Conservation (phyloP, 345 rosid species). For the Boechera retrofracta region DNA sequence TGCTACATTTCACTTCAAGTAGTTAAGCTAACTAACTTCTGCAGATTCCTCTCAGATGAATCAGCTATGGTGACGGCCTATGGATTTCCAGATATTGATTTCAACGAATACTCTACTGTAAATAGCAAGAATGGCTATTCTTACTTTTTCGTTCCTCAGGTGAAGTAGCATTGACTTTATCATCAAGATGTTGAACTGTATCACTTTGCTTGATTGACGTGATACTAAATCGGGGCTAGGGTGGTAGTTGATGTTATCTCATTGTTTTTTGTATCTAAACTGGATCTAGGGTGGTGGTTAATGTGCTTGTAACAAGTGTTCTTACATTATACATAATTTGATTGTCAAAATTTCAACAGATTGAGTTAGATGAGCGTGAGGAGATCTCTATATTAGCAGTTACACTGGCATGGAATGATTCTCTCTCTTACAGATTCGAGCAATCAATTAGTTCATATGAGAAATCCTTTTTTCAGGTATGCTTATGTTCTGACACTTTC, state of each 20-base stretch:
- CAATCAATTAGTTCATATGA: conserved; percentile 68
- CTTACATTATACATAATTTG: conserved; percentile 16
- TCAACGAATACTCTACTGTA: conserved; percentile 52
- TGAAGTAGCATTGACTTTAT: conserved; percentile 38
- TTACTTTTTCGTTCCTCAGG: conserved; percentile 88
- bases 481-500: conserved; percentile 4
- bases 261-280: conserved; percentile 5
- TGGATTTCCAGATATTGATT: conserved; percentile 73
- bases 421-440: conserved; percentile 55
- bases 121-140: conserved; percentile 67
- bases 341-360: conserved; percentile 53
- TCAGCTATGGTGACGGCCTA: conserved; percentile 61
- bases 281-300: neutral
- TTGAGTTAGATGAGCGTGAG: conserved; percentile 74
- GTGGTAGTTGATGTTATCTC: neutral
- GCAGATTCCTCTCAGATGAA: conserved; percentile 84
- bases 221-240: neutral
- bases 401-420: conserved; percentile 77
- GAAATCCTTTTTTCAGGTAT: conserved; percentile 68
- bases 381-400: conserved; percentile 71
- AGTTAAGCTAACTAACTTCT: conserved; percentile 50
- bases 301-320: conserved; percentile 12
- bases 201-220: neutral
- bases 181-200: conserved; percentile 2
- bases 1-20: conserved; percentile 24